Evolutionary conservation across 305 asterid genomes (phyloP).

Genomic region (Fraxinus ornus): DNA sequence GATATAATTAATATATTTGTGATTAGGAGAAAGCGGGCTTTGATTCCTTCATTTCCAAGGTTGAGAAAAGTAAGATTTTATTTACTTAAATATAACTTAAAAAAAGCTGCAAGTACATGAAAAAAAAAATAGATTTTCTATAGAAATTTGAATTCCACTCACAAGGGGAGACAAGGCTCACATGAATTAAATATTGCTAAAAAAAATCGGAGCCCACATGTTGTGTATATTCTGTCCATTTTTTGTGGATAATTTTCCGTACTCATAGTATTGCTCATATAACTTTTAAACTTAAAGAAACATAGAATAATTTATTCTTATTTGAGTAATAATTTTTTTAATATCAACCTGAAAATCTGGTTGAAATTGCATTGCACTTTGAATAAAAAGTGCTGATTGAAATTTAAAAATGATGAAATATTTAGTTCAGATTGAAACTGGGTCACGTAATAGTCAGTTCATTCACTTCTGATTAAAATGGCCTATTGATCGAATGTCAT

Average conservation of each 20-base stretch:
- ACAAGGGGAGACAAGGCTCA: no score
- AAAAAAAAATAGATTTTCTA: no score
- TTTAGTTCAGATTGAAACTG: not conserved
- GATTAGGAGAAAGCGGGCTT: not conserved
- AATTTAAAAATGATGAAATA: not conserved
- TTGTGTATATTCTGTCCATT: no score
- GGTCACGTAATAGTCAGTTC: not conserved
- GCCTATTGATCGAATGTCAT: not conserved
- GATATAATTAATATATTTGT: not conserved
- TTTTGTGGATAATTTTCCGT: no score
- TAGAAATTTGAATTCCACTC: no score
- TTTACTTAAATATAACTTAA: not conserved
- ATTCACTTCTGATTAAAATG: not conserved
- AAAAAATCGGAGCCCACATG: no score
- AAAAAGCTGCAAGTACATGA: no score
- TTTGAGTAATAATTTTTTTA: not conserved
- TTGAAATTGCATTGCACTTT: not conserved
- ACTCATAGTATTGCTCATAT: no score
- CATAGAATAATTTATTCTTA: not conserved
- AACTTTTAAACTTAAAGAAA: not conserved
- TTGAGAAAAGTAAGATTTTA: not conserved
- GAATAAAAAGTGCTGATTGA: not conserved
- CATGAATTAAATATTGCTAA: no score
- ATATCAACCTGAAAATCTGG: not conserved
- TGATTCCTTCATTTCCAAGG: not conserved